phyloP scores from a whole-genome alignment of 2,329 filamentous ascomycete species.

The Parafenestella ontariensis region DNA sequence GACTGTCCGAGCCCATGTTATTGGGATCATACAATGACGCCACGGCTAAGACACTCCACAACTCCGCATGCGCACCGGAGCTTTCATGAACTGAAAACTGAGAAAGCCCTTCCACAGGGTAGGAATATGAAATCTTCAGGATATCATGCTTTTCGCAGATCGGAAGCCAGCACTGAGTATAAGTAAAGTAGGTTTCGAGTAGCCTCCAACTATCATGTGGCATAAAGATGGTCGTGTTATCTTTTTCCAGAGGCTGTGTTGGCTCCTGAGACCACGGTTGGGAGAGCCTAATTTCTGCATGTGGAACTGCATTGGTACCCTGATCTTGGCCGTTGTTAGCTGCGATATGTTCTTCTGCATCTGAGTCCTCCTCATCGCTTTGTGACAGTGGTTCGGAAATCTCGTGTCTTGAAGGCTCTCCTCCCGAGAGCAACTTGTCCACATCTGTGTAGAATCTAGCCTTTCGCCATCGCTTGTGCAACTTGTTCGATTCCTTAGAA shows the following conservation, averaged over 20 bases:
- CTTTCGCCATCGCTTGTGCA: slow-evolving; percentile 69
- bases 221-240: slow-evolving; percentile 38
- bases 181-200: slow-evolving; percentile 76
- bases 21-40: slow-evolving; percentile 42
- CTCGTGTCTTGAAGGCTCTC: slow-evolving; percentile 38
- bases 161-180: slow-evolving; percentile 79
- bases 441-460: slow-evolving; percentile 69
- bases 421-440: slow-evolving; percentile 65
- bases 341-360: slow-evolving; percentile 19
- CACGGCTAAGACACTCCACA: slow-evolving; percentile 56
- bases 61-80: slow-evolving; percentile 51
- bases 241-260: neutral
- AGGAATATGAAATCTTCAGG: slow-evolving; percentile 64
- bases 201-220: slow-evolving; percentile 66
- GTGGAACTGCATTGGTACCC: slow-evolving; percentile 2
- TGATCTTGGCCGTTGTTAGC: slow-evolving; percentile 8
- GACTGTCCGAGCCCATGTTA: slow-evolving; percentile 2
- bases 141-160: slow-evolving; percentile 72
- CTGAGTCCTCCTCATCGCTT: slow-evolving; percentile 39
- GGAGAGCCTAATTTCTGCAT: slow-evolving; percentile 10
- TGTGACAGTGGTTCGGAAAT: slow-evolving; percentile 21
- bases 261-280: neutral
- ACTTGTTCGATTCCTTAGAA: slow-evolving; percentile 59
- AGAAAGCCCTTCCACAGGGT: slow-evolving; percentile 54
- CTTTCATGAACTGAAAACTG: slow-evolving; percentile 27